These are phyloP conservation scores for Boletus mariae DNA, from an alignment of 1,284 basidiomycete genomes.

Conservation along the genomic window DNA sequence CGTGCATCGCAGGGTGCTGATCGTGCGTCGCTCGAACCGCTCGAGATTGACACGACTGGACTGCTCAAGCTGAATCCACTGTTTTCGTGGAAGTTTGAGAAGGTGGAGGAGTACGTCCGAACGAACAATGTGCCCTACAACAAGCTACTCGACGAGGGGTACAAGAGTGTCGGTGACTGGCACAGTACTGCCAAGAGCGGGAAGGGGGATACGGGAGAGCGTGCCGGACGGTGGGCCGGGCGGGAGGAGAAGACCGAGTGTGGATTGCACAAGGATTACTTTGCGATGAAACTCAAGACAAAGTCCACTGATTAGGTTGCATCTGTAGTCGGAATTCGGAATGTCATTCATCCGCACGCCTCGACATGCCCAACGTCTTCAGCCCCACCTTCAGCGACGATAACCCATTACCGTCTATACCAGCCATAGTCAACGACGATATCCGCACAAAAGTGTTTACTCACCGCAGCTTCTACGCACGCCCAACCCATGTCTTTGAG, in stretches of 20 bases:
- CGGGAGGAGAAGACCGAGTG: conserved; percentile 90
- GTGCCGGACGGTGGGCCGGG: conserved; percentile 90
- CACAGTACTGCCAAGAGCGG: conserved; percentile 82
- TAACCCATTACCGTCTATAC: conserved; percentile 28
- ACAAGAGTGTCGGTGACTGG: conserved; percentile 95
- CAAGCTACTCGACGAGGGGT: conserved; percentile 85
- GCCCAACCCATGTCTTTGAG: conserved; percentile 71
- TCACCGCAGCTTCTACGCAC: conserved; percentile 62
- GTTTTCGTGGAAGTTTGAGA: conserved; percentile 83
- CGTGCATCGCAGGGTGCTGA: conserved; percentile 90
- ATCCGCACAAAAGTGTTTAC: conserved; percentile 62
- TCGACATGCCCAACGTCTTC: conserved; percentile 15
- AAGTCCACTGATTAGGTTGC: conserved; percentile 17
- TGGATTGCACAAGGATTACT: conserved; percentile 89
- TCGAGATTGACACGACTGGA: conserved; percentile 92
- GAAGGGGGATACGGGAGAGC: conserved; percentile 74
- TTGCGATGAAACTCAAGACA: conserved; percentile 58
- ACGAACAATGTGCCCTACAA: conserved; percentile 88
- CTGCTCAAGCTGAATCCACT: conserved; percentile 95
- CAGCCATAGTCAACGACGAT: conserved; percentile 13
- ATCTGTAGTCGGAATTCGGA: background rate
- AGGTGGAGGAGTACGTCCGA: conserved; percentile 86
- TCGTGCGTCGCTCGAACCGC: conserved; percentile 76
- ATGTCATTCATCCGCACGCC: background rate
- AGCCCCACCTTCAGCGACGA: conserved; percentile 18